Base-by-base conservation (phyloP, 192 early-diverging fungal species). In the Backusella tarrabulga region DNA sequence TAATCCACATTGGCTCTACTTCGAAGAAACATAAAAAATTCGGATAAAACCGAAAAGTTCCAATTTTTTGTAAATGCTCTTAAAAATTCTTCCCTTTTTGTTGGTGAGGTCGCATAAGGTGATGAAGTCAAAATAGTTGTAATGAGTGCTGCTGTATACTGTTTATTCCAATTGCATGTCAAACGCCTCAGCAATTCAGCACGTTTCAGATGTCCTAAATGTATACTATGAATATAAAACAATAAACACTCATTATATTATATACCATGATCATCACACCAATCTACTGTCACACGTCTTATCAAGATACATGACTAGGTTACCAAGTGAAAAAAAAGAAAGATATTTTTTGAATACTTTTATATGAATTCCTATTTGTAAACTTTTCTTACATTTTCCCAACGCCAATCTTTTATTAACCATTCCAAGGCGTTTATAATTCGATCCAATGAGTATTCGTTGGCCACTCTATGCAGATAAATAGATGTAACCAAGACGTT, bases 381-480 rank as follows among this genome's bases (percentile, higher is more conserved):
- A 40, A 44, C 4, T 14, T 15, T 17, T 40, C 38, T 44, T 44
- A 44, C 92, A 21, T 89, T 91, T 80, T 92, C 90, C 71, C 92
- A 87, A 8, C 89, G 84, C 92, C 92, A 93, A 34, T 87, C 88
- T 32, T 87, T 88, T 66, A 93, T 87, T 2, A 93, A 86, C 92
- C 92, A 93, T 73, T 89, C 87, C 26, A 93, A 79, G 1, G 92
- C 90, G 79, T 93, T 91, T 74, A 91, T 90, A 44, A 92, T 93
- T 56, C 92, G 86, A 71, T 90, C 90, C 67, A 92, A 81, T 36
- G 88, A 84, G 73, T 91, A 93, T 78, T 93, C 90, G 73, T 91
- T 90, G 40, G 92, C 90, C 46, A 93, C 91, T 71, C 92, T 88
- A 79, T 91, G 90, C 42, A 93, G 79, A 71, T 91, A 92, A 35